Percentiles rank a stretch among this genome's conserved stretches.
These are phyloP conservation scores for Zalaria sp. DNA, from an alignment of 2,329 filamentous ascomycete genomes.

Conservation along the genomic window DNA sequence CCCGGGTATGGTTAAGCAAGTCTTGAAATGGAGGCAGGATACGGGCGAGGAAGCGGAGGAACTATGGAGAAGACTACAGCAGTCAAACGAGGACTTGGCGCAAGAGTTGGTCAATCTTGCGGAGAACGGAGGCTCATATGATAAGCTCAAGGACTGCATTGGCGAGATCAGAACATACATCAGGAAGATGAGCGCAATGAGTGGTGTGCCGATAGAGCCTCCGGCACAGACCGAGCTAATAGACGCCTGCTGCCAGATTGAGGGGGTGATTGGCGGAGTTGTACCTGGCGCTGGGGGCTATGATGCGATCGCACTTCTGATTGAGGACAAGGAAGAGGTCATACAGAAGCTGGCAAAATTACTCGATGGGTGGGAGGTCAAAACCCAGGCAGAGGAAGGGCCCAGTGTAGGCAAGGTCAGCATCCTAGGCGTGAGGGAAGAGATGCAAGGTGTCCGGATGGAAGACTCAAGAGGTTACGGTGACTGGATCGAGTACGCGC, in stretches of 20 bases:
- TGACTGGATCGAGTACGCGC: constrained; percentile 18
- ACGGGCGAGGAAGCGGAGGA: constrained; percentile 48
- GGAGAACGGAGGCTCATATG: constrained; percentile 33
- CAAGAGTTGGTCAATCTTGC: constrained; percentile 42
- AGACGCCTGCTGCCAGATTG: constrained; percentile 55
- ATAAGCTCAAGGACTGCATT: constrained; percentile 38
- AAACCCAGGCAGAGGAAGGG: constrained; percentile 24
- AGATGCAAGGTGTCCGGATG: constrained; percentile 48
- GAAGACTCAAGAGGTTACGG: constrained; percentile 27
- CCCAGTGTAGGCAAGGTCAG: constrained; percentile 42
- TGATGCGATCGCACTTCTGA: constrained; percentile 72
- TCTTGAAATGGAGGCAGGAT: constrained; percentile 64
- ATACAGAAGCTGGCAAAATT: constrained; percentile 45
- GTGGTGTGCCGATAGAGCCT: constrained; percentile 80
- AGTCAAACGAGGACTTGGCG: constrained; percentile 58
- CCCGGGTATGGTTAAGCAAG: constrained; percentile 87
- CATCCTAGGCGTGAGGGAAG: constrained; percentile 55
- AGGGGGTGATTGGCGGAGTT: constrained; percentile 78
- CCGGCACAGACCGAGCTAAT: constrained; percentile 70
- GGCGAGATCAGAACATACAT: constrained; percentile 45
- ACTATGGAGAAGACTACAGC: constrained; percentile 66
- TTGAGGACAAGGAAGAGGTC: constrained; percentile 58
- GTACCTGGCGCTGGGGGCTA: constrained; percentile 91
- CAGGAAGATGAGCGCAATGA: constrained; percentile 58
- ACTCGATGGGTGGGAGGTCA: constrained; percentile 47